A percentile compares a stretch with the other conserved stretches of the same genome.
Evolutionary conservation across 1,284 basidiomycete genomes (phyloP).

Genomic region (Meripilus lineatus): DNA sequence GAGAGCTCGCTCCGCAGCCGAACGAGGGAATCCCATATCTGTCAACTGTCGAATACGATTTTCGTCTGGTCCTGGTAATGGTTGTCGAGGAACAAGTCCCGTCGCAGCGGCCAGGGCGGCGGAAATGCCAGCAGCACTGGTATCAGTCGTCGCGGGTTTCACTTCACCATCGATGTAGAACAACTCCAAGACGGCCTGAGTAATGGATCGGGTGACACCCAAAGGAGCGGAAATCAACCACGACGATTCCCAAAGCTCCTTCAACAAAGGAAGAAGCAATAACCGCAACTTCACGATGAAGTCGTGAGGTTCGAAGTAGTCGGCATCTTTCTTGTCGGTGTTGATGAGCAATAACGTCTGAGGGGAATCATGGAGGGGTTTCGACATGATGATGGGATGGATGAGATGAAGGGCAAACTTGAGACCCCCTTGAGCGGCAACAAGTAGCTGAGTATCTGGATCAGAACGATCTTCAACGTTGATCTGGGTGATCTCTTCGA

Average conservation of each 20-base stretch:
- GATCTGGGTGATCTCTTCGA: constrained; percentile 47
- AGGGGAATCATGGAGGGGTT: constrained; percentile 79
- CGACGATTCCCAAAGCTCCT: constrained; percentile 74
- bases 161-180: constrained; percentile 78
- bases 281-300: constrained; percentile 83
- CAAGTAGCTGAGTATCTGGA: constrained; percentile 53
- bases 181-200: constrained; percentile 79
- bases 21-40: constrained; percentile 96
- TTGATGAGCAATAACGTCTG: constrained; percentile 75
- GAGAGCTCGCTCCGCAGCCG: constrained; percentile 81
- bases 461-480: constrained; percentile 53
- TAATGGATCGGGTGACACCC: constrained; percentile 68
- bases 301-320: constrained; percentile 82
- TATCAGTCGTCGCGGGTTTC: constrained; percentile 30
- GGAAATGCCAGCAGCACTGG: not conserved
- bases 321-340: constrained; percentile 72
- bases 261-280: constrained; percentile 64
- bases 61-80: constrained; percentile 64
- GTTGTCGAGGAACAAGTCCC: constrained; percentile 29
- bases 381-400: constrained; percentile 72
- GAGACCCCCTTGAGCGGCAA: constrained; percentile 76
- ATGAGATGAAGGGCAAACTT: constrained; percentile 82
- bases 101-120: constrained; percentile 25
- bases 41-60: constrained; percentile 76
- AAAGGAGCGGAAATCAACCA: constrained; percentile 81